These are phyloP conservation scores for Articulospora tetracladia DNA, from an alignment of 495 filamentous ascomycete species.

Conservation along the genomic window DNA sequence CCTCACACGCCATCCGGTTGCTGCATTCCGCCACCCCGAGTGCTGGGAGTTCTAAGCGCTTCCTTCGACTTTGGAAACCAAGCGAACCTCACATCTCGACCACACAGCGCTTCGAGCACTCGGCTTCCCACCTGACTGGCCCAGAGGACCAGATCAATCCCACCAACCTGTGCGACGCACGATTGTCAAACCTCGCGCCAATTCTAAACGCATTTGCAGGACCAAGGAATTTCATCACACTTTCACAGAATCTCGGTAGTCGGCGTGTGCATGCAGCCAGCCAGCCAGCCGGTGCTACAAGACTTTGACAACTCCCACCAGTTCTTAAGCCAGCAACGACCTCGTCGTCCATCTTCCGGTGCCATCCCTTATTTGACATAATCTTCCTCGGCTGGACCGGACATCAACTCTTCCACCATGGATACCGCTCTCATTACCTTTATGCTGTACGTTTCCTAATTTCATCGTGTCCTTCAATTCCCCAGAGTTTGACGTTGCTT, in stretches of 20 bases:
- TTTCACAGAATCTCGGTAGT: not conserved
- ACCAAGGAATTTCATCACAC: not conserved
- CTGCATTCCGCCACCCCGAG: not conserved
- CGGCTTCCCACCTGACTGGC: conserved; percentile 7
- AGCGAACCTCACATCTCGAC: not conserved
- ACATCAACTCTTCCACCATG: conserved; percentile 17
- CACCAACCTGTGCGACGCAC: conserved; percentile 8
- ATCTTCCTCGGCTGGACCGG: conserved; percentile 18
- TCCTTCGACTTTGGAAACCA: conserved; percentile 8
- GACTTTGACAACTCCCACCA: conserved; percentile 15
- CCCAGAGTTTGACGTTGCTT: conserved; percentile 1
- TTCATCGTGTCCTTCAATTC: conserved; percentile 5
- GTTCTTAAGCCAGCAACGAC: conserved; percentile 1
- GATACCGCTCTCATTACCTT: conserved; percentile 28
- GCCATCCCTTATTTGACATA: not conserved
- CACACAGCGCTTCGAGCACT: conserved; percentile 9
- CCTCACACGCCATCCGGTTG: not conserved
- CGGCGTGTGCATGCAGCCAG: conserved; percentile 2
- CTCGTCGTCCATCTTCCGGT: not conserved
- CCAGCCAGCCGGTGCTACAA: conserved; percentile 17
- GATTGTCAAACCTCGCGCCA: conserved; percentile 19
- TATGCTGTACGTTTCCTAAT: conserved; percentile 23
- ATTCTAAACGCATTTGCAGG: conserved; percentile 16
- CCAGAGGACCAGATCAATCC: not conserved
- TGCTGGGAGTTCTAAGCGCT: conserved; percentile 4